A percentile compares a stretch with the other conserved stretches of the same genome.
Evolutionary conservation across 495 filamentous ascomycete species (phyloP).

Genomic region (Bryoglossum gracile): DNA sequence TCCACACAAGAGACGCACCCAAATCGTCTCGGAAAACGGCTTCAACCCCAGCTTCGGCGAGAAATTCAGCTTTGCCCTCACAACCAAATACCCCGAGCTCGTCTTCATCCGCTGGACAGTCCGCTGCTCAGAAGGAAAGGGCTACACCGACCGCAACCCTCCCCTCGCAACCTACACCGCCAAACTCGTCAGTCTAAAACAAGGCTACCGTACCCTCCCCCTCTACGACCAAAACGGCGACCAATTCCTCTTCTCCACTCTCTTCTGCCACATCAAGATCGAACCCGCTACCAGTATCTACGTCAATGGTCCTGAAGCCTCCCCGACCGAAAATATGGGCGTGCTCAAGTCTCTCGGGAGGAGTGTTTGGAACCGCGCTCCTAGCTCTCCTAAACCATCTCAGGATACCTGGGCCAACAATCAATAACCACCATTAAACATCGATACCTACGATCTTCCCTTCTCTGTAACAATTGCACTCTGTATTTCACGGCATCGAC

Average conservation of each 20-base stretch:
- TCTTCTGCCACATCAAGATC: constrained; percentile 81
- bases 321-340: constrained; percentile 27
- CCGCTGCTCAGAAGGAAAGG: constrained; percentile 68
- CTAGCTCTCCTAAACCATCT: constrained; percentile 22
- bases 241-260: constrained; percentile 85
- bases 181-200: constrained; percentile 79
- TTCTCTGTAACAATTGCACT: constrained; percentile 19
- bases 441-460: constrained; percentile 6
- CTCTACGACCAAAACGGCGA: constrained; percentile 84
- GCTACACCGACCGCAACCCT: constrained; percentile 53
- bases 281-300: constrained; percentile 47
- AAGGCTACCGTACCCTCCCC: constrained; percentile 96
- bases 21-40: constrained; percentile 74
- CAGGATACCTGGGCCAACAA: constrained; percentile 7
- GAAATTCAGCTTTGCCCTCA: constrained; percentile 65
- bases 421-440: not conserved
- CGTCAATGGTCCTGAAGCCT: constrained; percentile 32
- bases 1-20: constrained; percentile 70
- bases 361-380: constrained; percentile 39
- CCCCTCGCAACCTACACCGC: constrained; percentile 83
- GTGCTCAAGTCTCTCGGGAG: constrained; percentile 42
- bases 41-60: constrained; percentile 80
- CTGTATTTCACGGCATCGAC: constrained; percentile 15
- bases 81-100: constrained; percentile 84
- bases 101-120: constrained; percentile 94